Evolutionary conservation across 495 filamentous ascomycete species (phyloP).

Genomic region (Aspergillus affinis): DNA sequence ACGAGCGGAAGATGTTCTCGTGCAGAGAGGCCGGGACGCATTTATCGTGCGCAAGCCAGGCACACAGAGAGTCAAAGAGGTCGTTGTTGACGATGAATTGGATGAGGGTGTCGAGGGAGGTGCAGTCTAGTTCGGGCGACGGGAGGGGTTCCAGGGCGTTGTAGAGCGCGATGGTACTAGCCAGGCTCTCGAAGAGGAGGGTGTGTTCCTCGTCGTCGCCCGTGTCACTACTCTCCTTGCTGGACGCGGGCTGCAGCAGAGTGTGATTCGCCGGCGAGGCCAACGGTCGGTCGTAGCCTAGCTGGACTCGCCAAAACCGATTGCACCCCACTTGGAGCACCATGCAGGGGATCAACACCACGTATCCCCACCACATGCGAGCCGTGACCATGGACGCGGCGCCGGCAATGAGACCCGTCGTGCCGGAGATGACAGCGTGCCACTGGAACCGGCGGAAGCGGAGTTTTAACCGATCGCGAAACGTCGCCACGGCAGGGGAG

Average conservation of each 20-base stretch:
- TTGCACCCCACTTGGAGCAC: slow-evolving; percentile 42
- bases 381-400: slow-evolving; percentile 51
- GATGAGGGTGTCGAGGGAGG: slow-evolving; percentile 31
- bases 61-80: slow-evolving; percentile 41
- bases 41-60: slow-evolving; percentile 31
- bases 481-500: slow-evolving; percentile 1
- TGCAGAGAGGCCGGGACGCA: slow-evolving; percentile 14
- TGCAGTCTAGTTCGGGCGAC: slow-evolving; percentile 32
- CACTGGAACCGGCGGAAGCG: slow-evolving; percentile 39
- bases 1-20: slow-evolving; percentile 9
- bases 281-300: slow-evolving; percentile 48
- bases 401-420: slow-evolving; percentile 49
- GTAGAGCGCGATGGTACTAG: slow-evolving; percentile 7
- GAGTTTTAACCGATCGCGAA: slow-evolving; percentile 26
- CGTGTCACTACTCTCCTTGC: background rate
- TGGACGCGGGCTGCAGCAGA: slow-evolving; percentile 5
- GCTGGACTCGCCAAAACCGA: slow-evolving; percentile 42
- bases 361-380: slow-evolving; percentile 50
- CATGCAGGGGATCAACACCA: slow-evolving; percentile 49
- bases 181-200: slow-evolving; percentile 6
- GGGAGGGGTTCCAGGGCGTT: slow-evolving; percentile 20
- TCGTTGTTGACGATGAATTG: slow-evolving; percentile 35
- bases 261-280: slow-evolving; percentile 7
- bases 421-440: slow-evolving; percentile 40
- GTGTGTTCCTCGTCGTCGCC: slow-evolving; percentile 5